Evolutionary conservation across 345 rosid genomes (phyloP).

Genomic region (Lepidium aucheri): DNA sequence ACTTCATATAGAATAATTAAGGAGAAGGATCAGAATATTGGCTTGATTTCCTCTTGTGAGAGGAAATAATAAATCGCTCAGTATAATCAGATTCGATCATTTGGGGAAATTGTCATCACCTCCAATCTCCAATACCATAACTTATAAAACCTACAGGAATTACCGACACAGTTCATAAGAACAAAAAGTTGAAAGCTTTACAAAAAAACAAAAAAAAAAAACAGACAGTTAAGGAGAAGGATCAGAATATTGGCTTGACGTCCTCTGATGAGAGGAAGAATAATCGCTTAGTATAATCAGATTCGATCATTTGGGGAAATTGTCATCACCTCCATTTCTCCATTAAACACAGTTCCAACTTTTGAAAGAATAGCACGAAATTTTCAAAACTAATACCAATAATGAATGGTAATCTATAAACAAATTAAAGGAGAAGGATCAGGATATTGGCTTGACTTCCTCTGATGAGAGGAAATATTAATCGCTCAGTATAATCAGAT

Average conservation of each 20-base stretch:
- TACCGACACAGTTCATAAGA: too few relatives aligned
- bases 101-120: slow-evolving; percentile 33
- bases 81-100: slow-evolving; percentile 28
- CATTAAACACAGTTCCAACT: neutral
- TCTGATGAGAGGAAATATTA: slow-evolving; percentile 9
- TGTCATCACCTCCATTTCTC: slow-evolving; percentile 26
- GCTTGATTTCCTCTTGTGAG: neutral
- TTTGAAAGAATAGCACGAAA: too few relatives aligned
- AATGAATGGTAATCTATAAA: too few relatives aligned
- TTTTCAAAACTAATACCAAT: too few relatives aligned
- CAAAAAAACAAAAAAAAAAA: neutral
- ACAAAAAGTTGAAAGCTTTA: too few relatives aligned
- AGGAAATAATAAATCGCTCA: slow-evolving; percentile 15
- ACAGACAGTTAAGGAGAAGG: neutral
- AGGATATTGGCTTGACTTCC: slow-evolving; percentile 27
- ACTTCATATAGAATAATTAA: too few relatives aligned
- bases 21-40: too few relatives aligned
- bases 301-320: slow-evolving; percentile 33
- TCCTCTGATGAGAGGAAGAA: slow-evolving; percentile 17
- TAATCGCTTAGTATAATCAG: slow-evolving; percentile 23
- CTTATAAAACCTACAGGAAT: too few relatives aligned
- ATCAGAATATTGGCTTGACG: slow-evolving; percentile 27
- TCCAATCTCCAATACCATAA: slow-evolving; percentile 3
- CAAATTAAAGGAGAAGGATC: slow-evolving; percentile 9
- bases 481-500: slow-evolving; percentile 21